These are phyloP conservation scores for Sisymbrium irio DNA, from an alignment of 345 rosid species.

Conservation along the genomic window DNA sequence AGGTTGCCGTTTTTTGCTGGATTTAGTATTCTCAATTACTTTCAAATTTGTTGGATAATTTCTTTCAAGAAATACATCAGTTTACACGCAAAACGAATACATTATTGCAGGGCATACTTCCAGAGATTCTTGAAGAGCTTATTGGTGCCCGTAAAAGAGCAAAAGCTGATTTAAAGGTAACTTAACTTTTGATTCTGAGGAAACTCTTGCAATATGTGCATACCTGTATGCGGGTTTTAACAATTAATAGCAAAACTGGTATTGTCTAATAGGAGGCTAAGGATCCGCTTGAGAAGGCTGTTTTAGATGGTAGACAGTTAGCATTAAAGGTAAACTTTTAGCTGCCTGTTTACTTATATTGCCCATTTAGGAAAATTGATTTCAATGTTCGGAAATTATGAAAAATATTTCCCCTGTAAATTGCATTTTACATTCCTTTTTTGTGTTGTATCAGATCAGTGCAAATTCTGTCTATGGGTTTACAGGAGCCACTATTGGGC, in stretches of 20 bases:
- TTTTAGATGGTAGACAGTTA: constrained; percentile 93
- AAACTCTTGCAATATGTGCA: constrained; percentile 4
- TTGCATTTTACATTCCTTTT: not conserved
- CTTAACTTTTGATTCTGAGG: constrained; percentile 11
- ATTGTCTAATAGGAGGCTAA: constrained; percentile 70
- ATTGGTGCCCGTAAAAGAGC: constrained; percentile 93
- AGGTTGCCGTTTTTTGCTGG: constrained; percentile 44
- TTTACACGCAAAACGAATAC: not conserved
- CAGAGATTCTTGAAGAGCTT: constrained; percentile 97
- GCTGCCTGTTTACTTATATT: constrained; percentile 12
- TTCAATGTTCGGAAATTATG: not conserved
- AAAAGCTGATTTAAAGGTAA: constrained; percentile 90
- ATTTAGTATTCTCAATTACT: not conserved
- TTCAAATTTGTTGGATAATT: not conserved
- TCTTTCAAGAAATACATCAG: constrained; percentile 7
- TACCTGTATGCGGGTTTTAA: constrained; percentile 4
- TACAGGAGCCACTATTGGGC: constrained; percentile 94
- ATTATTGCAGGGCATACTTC: constrained; percentile 84
- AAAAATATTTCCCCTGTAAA: not conserved
- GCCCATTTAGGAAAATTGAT: not conserved
- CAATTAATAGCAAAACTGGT: constrained; percentile 3
- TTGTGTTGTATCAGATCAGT: constrained; percentile 59
- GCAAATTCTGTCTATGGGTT: constrained; percentile 98
- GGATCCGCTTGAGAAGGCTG: constrained; percentile 97
- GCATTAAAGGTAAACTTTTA: constrained; percentile 71